A percentile compares a stretch with the other conserved stretches of the same genome.
Evolutionary conservation across 108 stramenopile genomes (phyloP).

Genomic region (Cylindrotheca closterium): DNA sequence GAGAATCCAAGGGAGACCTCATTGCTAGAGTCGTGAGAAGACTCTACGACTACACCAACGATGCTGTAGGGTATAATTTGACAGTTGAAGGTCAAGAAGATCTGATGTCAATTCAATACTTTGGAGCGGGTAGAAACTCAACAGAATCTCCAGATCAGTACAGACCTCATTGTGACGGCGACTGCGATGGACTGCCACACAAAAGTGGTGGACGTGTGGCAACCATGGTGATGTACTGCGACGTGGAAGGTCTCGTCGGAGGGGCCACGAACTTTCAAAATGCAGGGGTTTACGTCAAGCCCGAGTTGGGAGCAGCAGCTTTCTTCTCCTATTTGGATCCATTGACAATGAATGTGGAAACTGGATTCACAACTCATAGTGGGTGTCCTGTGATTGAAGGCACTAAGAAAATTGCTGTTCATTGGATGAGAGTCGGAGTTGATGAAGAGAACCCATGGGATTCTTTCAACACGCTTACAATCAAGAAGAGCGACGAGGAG

Average conservation of each 20-base stretch:
- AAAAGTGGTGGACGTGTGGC: conserved; percentile 77
- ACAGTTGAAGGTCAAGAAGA: conserved; percentile 78
- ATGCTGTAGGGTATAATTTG: conserved; percentile 64
- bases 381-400: conserved; percentile 91
- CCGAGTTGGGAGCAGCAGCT: conserved; percentile 61
- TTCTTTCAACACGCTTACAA: conserved; percentile 71
- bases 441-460: conserved; percentile 74
- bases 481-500: conserved; percentile 31
- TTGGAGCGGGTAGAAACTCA: conserved; percentile 59
- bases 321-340: conserved; percentile 86
- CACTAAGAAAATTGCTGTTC: conserved; percentile 70
- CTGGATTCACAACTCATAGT: conserved; percentile 76
- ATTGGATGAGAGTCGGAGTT: conserved; percentile 91
- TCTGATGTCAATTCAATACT: conserved; percentile 84
- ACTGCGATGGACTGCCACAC: conserved; percentile 69
- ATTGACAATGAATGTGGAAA: conserved; percentile 57
- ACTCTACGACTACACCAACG: conserved; percentile 74
- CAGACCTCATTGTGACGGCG: conserved; percentile 93
- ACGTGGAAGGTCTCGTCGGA: conserved; percentile 59
- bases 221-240: conserved; percentile 93
- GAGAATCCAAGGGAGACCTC: conserved; percentile 60
- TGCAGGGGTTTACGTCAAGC: conserved; percentile 72
- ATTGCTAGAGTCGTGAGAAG: conserved; percentile 61
- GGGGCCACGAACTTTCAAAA: conserved; percentile 88
- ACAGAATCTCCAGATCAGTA: conserved; percentile 72